Evolutionary conservation across 2,329 filamentous ascomycete genomes (phyloP), one percentile per base, ranked within the genome.

Genomic region (Neofusicoccum umdonicola): DNA sequence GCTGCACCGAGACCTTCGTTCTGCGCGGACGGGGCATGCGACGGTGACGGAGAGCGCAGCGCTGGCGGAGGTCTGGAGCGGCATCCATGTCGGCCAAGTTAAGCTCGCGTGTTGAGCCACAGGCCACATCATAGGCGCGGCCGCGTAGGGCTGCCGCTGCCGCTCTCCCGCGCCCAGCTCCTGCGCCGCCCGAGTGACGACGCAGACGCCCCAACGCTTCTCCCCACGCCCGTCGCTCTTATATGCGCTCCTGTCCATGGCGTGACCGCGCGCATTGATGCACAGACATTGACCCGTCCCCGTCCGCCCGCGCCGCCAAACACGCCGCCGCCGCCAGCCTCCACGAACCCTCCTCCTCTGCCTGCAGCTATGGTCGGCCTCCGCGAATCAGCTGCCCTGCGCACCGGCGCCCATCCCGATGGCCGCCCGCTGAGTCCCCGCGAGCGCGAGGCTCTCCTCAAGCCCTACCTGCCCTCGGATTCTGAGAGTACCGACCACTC

Each of bases 401-500:
- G 72, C 62, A 68, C 69, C 57, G 71, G 68, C 69, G 74, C 71
- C 39, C 75, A 74, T 31, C 70, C 75, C 19, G 73, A 79, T 58
- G 78, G 80, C 47, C 72, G 73, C 48, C 74, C 77, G 61, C 22
- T 85, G 39, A 75, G 75, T 41, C 70, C 74, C 19, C 69, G 78
- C 61, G 80, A 86, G 65, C 83, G 84, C 57, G 84, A 85, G 70
- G 75, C 75, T 41, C 74, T 86, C 47, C 54, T 86, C 51, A 82
- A 81, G 66, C 79, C 79, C 45, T 85, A 84, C 68, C 80, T 87
- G 1, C 84, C 84, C 12, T 74, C 80, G 12, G 71, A 71, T n/a
- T 22, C 63, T 44, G 19, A 37, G 35, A 45, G 8, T 39, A 27
- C 42, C 6, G 19, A 22, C 27, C 47, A 17, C 27, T 51, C 52